Base-by-base conservation (phyloP, 257 asterid species). In the Coffea canephora region DNA sequence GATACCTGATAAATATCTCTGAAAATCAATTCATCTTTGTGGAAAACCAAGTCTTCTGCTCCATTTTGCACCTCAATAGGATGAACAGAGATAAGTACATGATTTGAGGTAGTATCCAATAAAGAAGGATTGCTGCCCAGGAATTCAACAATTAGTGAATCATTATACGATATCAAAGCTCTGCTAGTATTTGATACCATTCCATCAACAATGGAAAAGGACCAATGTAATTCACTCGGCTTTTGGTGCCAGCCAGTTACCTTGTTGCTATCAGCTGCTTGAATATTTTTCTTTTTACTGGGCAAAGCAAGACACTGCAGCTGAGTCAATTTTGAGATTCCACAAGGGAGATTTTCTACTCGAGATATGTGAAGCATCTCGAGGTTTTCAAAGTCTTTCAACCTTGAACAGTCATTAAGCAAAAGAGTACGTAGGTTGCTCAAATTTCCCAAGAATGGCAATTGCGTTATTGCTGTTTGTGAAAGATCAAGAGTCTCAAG, bases 271-370 rank as follows among this genome's bases (percentile, higher is more conserved):
- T 50, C 77, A 73, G 25, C 43, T 73, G 65, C 46, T 21, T 16
- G 25, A 73, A 14, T n/a, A 16, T 19, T 50, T 50, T 50, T 70
- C 74, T 36, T 49, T 48, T n/a, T 27, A 36, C 39, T 73, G 18
- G 77, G 77, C 7, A 73, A 36, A 52, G 39, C n/a, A 52, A 73
- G 64, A 48, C 31, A 23, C 39, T 73, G 66, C 34, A 50, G 77
- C 43, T 52, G 65, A 73, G 77, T 73, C n/a, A 52, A 73, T 73
- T 39, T 21, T 52, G 74, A 70, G 54, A 70, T 70, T 39, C 49
- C 74, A 39, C 13, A 70, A 39, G 74, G 74, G 14, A 70, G 74
- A 70, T 73, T 54, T 75, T 75, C 6, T 6, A 75, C 39, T 36
- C 70, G 55, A 19, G 69, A 57, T 0, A 55, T 50, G 41, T 59